A percentile compares a stretch with the other conserved stretches of the same genome.
Evolutionary conservation across 2,329 filamentous ascomycete species (phyloP).

Genomic region (Fusarium setosum): DNA sequence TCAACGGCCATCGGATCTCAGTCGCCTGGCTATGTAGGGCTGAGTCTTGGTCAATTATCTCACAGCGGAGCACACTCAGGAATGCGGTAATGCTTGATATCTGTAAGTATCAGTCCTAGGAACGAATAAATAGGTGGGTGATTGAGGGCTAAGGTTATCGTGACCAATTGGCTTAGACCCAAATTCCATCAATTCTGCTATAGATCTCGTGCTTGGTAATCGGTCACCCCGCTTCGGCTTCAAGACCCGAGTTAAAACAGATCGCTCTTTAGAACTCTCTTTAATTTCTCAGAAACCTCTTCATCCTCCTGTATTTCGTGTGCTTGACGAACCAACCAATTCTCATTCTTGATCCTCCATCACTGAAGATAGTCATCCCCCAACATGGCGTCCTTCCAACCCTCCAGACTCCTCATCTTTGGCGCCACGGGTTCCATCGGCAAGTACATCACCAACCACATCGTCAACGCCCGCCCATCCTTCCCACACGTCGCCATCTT

Average conservation of each 20-base stretch:
- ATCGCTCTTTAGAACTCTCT: background rate
- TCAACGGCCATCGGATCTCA: too few relatives aligned
- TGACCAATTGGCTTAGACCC: background rate
- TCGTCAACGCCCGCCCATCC: constrained; percentile 49
- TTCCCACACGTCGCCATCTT: constrained; percentile 52
- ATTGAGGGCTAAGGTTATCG: background rate
- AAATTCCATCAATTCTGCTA: constrained; percentile 1
- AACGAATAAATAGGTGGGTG: too few relatives aligned
- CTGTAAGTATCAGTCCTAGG: too few relatives aligned
- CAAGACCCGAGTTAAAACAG: background rate
- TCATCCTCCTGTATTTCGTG: background rate
- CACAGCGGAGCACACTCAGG: too few relatives aligned
- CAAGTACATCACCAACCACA: constrained; percentile 52
- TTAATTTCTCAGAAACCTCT: background rate
- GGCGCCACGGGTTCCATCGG: constrained; percentile 57
- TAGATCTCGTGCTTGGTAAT: constrained; percentile 10
- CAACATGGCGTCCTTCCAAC: constrained; percentile 36
- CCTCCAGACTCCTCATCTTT: constrained; percentile 42
- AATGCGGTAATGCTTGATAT: too few relatives aligned
- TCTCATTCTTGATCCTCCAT: too few relatives aligned
- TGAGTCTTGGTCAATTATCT: too few relatives aligned
- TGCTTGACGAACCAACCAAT: background rate
- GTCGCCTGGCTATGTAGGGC: too few relatives aligned
- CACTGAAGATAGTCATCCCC: background rate
- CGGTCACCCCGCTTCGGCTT: constrained; percentile 18